Conservation (phyloP, 208 protist species). For the Acanthamoeba rhysodes region DNA sequence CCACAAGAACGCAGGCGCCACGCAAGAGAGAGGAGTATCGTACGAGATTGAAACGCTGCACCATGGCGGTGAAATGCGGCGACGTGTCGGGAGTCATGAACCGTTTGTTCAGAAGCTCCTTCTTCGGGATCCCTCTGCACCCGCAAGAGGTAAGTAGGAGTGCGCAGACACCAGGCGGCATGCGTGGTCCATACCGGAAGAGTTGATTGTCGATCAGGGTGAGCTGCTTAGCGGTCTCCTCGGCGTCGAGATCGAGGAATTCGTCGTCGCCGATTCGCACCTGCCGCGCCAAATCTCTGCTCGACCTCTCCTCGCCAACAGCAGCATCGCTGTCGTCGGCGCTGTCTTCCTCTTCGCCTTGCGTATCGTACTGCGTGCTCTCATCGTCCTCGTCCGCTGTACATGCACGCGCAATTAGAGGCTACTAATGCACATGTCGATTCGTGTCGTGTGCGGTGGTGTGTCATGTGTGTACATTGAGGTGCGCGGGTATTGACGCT, state of each 20-base stretch:
- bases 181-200: not conserved
- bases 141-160: not conserved
- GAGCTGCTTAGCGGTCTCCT: conserved; percentile 40
- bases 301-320: not conserved
- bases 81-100: conserved; percentile 18
- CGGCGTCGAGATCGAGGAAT: conserved; percentile 53
- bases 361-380: conserved; percentile 19
- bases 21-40: too few species aligned
- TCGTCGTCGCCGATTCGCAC: not conserved
- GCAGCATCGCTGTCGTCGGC: conserved; percentile 26
- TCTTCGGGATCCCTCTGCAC: conserved; percentile 25
- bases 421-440: not conserved
- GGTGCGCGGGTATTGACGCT: not conserved
- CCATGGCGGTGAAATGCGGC: conserved; percentile 63
- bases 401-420: not conserved
- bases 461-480: not conserved
- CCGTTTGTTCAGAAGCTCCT: conserved; percentile 54
- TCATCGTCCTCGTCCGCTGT: conserved; percentile 23
- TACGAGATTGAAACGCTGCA: conserved; percentile 69
- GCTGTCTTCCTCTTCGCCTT: conserved; percentile 54
- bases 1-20: not conserved
- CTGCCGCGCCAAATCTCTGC: not conserved
- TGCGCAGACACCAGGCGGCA: not conserved
- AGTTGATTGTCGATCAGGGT: conserved; percentile 52
- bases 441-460: too few species aligned